phyloP scores from a whole-genome alignment of 2,329 filamentous ascomycete genomes.

The Phaeophleospora eucalypticola region DNA sequence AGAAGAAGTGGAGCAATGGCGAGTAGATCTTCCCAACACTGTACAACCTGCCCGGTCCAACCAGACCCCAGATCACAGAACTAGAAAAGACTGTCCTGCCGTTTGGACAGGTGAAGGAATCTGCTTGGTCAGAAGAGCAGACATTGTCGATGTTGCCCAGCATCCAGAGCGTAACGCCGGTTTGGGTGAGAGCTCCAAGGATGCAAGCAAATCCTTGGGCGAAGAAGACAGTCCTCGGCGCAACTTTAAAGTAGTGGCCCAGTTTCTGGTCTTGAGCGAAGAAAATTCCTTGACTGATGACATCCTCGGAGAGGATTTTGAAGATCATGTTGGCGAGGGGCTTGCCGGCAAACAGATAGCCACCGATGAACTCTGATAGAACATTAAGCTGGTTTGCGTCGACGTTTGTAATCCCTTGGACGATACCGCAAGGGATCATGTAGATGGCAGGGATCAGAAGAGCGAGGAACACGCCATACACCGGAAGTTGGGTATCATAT shows the following conservation, averaged over 20 bases:
- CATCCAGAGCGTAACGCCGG: conserved; percentile 47
- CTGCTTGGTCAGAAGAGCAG: conserved; percentile 39
- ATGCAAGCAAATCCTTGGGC: conserved; percentile 43
- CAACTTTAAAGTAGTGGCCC: conserved; percentile 37
- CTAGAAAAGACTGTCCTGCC: conserved; percentile 44
- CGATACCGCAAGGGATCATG: conserved; percentile 86
- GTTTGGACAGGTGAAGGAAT: conserved; percentile 47
- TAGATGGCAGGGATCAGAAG: conserved; percentile 73
- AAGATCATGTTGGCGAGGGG: conserved; percentile 35
- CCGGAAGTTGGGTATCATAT: conserved; percentile 49
- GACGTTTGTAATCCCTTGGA: conserved; percentile 74
- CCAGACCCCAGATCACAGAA: conserved; percentile 40
- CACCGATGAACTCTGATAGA: conserved; percentile 48
- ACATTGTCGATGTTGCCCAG: conserved; percentile 40
- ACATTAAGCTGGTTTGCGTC: conserved; percentile 36
- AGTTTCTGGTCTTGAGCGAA: conserved; percentile 36
- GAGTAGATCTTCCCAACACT: conserved; percentile 47
- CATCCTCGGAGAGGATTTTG: conserved; percentile 32
- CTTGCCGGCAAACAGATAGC: conserved; percentile 44
- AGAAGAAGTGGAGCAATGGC: conserved; percentile 49
- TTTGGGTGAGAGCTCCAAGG: conserved; percentile 40
- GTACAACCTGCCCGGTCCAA: conserved; percentile 49
- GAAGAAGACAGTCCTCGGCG: conserved; percentile 43
- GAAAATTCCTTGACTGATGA: conserved; percentile 31
- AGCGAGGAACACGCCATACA: conserved; percentile 79